Evolutionary conservation across 129 eudicot species (phyloP), one percentile per base, ranked within the genome.

Genomic region (Dittrichia graveolens): DNA sequence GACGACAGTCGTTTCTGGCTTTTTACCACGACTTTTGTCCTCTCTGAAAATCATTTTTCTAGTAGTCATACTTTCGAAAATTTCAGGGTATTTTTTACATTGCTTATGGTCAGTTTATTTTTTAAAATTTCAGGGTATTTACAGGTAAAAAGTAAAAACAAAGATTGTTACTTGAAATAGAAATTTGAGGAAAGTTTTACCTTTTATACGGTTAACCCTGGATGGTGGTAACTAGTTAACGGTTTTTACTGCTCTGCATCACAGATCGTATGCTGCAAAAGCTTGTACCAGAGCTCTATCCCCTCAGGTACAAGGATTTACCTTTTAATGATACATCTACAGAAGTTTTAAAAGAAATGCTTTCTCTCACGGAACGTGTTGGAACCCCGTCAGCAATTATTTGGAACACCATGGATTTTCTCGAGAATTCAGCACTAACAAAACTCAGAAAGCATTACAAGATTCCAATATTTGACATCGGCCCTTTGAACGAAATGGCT

Each of bases 371-470:
- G 1, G 69, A 60, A 0, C 68, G 74, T 14, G 72, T 52, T 24
- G 72, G 66, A 75, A 68, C 71, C 11, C 76, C 83, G 4, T 81
- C 86, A 0, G 86, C 88, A 7, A 68, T 82, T 41, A 84, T 89
- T 10, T 90, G 86, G 85, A 90, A 90, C 84, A 72, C 89, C 4
- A 70, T 62, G 14, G 91, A 80, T 11, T 63, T 40, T 13, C 87
- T 87, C 4, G 91, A 87, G 58, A 34, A 55, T 35, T 46, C 69
- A 38, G 14, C 85, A 7, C 24, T 90, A 9, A 60, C 68, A 18
- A 57, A 50, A 24, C 80, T 90, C 48, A 67, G 47, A 13, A 63
- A 87, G 7, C 75, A 79, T n/a, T 56, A 71, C 72, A 35, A 69
- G 39, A 61, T 87, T 8, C 84, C 88, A 6, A 40, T 78, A 44